A percentile compares a stretch with the other conserved stretches of the same genome.
These are phyloP conservation scores for Candida adriatica DNA, from an alignment of 805 yeast species.

Conservation along the genomic window DNA sequence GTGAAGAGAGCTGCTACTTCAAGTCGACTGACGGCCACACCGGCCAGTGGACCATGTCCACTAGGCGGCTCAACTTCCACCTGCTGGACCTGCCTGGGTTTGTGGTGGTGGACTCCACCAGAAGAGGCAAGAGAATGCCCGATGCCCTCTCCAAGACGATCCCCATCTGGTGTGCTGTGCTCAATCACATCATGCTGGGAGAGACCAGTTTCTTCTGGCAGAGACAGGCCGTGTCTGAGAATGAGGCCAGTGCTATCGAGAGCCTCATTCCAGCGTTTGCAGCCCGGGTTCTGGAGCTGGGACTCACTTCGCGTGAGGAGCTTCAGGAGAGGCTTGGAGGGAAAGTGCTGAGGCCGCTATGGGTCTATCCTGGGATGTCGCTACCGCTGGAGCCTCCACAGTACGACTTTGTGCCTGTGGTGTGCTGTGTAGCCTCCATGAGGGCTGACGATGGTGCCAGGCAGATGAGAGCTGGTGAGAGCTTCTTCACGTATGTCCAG, in stretches of 20 bases:
- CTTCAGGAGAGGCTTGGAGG: constrained; percentile 28
- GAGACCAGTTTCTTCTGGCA: constrained; percentile 41
- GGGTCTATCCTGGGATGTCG: constrained; percentile 54
- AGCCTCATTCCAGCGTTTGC: constrained; percentile 43
- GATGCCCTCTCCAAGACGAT: constrained; percentile 83
- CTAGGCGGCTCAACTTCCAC: constrained; percentile 70
- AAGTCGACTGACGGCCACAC: constrained; percentile 92
- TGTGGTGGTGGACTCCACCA: constrained; percentile 73
- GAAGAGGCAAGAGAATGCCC: constrained; percentile 80
- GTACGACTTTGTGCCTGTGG: constrained; percentile 33
- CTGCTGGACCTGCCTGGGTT: constrained; percentile 53
- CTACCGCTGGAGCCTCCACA: constrained; percentile 29
- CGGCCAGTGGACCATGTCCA: constrained; percentile 71
- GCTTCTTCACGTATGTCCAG: constrained; percentile 59
- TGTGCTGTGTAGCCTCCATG: constrained; percentile 57
- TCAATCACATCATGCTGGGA: constrained; percentile 43
- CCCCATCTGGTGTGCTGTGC: constrained; percentile 87
- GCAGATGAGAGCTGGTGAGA: constrained; percentile 29
- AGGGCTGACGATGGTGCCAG: constrained; percentile 53
- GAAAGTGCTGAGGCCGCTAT: constrained; percentile 56
- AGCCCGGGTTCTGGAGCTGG: constrained; percentile 32
- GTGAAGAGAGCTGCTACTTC: constrained; percentile 55
- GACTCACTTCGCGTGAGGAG: constrained; percentile 30
- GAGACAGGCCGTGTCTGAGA: constrained; percentile 42
- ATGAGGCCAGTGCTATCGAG: constrained; percentile 49